Base-by-base conservation (phyloP, 2,329 filamentous ascomycete genomes). In the Diaporthe eres region DNA sequence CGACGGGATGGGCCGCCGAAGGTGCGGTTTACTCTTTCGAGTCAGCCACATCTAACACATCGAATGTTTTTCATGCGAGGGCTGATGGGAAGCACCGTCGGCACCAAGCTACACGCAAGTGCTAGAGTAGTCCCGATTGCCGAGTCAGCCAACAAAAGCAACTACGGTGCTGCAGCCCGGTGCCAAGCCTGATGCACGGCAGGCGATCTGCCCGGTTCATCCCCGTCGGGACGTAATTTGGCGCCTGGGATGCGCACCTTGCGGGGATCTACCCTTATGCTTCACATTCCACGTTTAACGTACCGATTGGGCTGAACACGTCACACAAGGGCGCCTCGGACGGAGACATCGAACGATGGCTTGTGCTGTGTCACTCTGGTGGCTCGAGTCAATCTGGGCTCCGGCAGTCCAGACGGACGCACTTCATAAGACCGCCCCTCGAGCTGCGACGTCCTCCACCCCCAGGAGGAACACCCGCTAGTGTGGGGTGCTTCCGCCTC, bases 321-420 rank as follows among this genome's bases (percentile, higher is more conserved):
- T 74, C 61, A 39, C 67, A 74, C 71, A 13, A n/a, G 57, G 39
- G 58, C 75, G 65, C 67, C 65, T 57, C 31, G 42, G 72, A 67
- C 34, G 71, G n/a, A 74, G 72, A 72, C 58, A 76, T 75, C 65
- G 75, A 71, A 74, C 65, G 75, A 76, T 75, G 67, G 58, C 44
- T 55, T 49, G 42, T 47, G 44, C 13, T 55, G 72, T 76, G 44
- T 39, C 15, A 75, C 75, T 22, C 25, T 8, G 22, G 51, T 74
- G 65, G 67, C 51, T 42, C 72, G 58, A 71, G 49, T 44, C 65
- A 74, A 71, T 67, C 51, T 68, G 72, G 72, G 34, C 58, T 25
- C 49, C 51, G 57, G 63, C 72, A 71, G 58, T 72, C 57, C 25
- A 65, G 51, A 15, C 61, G 61, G 34, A 19, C 28, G 28, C 61